A percentile compares a stretch with the other conserved stretches of the same genome.
Evolutionary conservation across 495 filamentous ascomycete species (phyloP).

Genomic region (Podospora bellae-mahoneyi): DNA sequence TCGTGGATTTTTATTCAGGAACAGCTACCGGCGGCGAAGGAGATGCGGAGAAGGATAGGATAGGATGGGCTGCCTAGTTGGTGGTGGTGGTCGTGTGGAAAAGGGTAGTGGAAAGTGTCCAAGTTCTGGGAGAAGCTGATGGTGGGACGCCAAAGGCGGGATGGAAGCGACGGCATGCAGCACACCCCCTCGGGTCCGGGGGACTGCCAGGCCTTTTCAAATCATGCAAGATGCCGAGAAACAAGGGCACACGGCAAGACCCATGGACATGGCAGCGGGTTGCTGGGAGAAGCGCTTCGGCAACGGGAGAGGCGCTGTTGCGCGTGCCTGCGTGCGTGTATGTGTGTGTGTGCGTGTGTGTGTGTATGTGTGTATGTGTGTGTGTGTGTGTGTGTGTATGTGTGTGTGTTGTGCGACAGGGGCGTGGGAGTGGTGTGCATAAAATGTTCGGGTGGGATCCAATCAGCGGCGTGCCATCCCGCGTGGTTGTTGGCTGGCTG

Average conservation of each 20-base stretch:
- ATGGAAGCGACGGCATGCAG: neutral
- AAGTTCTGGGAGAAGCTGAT: neutral
- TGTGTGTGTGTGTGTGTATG: neutral
- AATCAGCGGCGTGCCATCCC: neutral
- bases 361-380: too few relatives aligned
- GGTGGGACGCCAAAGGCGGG: neutral
- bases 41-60: neutral
- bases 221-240: neutral
- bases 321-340: neutral
- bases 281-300: constrained; percentile 3
- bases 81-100: neutral
- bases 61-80: too few relatives aligned
- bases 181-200: neutral
- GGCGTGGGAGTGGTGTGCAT: too few relatives aligned
- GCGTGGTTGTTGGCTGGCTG: neutral
- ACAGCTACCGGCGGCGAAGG: neutral
- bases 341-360: neutral
- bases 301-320: neutral
- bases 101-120: neutral
- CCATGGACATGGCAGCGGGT: constrained; percentile 3
- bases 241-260: neutral
- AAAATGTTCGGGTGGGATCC: constrained; percentile 2
- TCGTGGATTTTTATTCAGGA: neutral
- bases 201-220: neutral
- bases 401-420: neutral